These are phyloP conservation scores for Dactylellina cionopaga DNA, from an alignment of 2,329 filamentous ascomycete genomes.

Conservation along the genomic window DNA sequence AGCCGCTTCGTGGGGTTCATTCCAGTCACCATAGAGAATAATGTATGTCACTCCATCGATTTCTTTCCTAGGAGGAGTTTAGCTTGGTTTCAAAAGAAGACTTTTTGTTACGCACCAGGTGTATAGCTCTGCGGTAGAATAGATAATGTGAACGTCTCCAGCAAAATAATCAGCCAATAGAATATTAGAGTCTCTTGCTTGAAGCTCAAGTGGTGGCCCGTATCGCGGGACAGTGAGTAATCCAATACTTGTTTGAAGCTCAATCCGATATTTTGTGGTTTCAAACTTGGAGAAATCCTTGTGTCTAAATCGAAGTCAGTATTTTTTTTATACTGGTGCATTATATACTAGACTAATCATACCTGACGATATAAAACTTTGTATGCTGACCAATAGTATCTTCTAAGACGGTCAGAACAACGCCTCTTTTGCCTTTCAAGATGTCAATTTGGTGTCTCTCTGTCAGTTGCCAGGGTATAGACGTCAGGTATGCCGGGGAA, in stretches of 20 bases:
- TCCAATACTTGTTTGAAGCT: constrained; percentile 41
- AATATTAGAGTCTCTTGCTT: constrained; percentile 60
- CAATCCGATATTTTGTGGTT: constrained; percentile 25
- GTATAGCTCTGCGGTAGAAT: constrained; percentile 76
- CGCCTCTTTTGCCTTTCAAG: constrained; percentile 19
- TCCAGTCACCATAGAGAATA: constrained; percentile 71
- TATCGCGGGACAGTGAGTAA: constrained; percentile 11
- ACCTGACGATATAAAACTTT: constrained; percentile 44
- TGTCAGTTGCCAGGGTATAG: constrained; percentile 62
- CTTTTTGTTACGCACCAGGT: constrained; percentile 65
- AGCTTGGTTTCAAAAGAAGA: not conserved
- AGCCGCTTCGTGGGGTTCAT: constrained; percentile 73
- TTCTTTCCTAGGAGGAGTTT: constrained; percentile 62
- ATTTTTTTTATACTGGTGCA: no score
- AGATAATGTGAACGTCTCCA: constrained; percentile 69
- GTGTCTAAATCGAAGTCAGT: constrained; percentile 15
- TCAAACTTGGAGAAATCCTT: constrained; percentile 42
- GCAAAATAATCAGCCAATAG: constrained; percentile 74
- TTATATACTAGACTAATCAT: not conserved
- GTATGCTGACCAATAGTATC: constrained; percentile 53
- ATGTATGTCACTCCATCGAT: constrained; percentile 70
- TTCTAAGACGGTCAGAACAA: constrained; percentile 43
- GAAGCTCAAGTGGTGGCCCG: constrained; percentile 24
- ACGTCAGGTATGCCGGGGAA: constrained; percentile 74
- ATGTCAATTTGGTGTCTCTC: constrained; percentile 31